Evolutionary conservation across 768 basidiomycete species (phyloP), one percentile per base, ranked within the genome.

Genomic region (Podaxis sp.): DNA sequence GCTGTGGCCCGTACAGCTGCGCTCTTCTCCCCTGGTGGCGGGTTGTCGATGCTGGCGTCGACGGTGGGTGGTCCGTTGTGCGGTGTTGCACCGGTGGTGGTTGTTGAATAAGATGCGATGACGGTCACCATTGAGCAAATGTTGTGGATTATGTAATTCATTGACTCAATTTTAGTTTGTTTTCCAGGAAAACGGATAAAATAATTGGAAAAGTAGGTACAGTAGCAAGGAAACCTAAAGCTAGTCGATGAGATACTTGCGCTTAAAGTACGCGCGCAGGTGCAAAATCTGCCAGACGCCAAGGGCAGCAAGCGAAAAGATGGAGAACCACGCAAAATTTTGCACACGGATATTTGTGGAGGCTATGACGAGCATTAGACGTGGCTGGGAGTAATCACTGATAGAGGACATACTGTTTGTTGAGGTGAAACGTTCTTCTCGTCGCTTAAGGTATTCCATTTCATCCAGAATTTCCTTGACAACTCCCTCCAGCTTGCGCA

Each of bases 231-330:
- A 55, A 36, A 37, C 22, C 12, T 36, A 59, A 24, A 50, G 53
- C 69, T 76, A 91, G 71, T 95, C 93, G 70, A 95, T 95, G 70
- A 95, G 87, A 76, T 95, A 94, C 77, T 95, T 97, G 71, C 90
- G 85, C 79, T 93, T 95, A 86, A 98, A 98, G 86, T 91, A 98
- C 5, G 94, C 85, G 51, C 95, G 87, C 13, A 99, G 80, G 71
- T 98, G 96, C 72, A 97, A 77, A 50, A 99, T 91, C 77, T 98
- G 95, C 97, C 96, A 99, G 49, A 83, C 83, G 6, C 97, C 96
- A 40, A 98, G 80, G 27, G 80, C 85, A 36, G 94, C 73, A 50
- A 98, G 84, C 7, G 91, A 86, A 52, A 88, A 22, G 64, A 97
- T 82, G 12, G 94, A 90, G 73, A 98, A 88, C 83, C 93, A 89